A percentile compares a stretch with the other conserved stretches of the same genome.
Evolutionary conservation across 2,329 filamentous ascomycete species (phyloP).

Genomic region (Colletotrichum musae): DNA sequence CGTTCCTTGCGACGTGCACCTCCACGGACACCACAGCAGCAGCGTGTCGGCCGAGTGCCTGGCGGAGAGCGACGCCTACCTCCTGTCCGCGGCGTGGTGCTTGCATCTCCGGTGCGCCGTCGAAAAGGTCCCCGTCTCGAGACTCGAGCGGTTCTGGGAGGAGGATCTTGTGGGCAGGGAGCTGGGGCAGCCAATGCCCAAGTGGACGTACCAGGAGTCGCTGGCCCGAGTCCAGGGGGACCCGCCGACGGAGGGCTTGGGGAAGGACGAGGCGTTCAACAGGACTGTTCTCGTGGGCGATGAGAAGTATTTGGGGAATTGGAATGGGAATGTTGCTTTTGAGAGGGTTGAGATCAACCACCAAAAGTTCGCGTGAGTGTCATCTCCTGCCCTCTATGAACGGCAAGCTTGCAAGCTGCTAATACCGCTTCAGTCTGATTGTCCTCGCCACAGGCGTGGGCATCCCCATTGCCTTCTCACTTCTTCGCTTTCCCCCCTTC

Average conservation of each 20-base stretch:
- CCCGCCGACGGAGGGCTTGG: constrained; percentile 2
- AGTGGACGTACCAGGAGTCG: constrained; percentile 35
- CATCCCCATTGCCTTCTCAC: constrained; percentile 48
- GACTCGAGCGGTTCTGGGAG: constrained; percentile 44
- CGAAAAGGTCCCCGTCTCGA: constrained; percentile 28
- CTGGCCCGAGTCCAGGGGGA: constrained; percentile 22
- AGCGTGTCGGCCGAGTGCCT: constrained; percentile 28
- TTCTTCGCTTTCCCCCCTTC: constrained; percentile 49
- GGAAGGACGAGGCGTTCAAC: constrained; percentile 65
- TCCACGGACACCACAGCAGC: neutral
- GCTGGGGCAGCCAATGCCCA: constrained; percentile 35
- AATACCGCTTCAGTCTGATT: constrained; percentile 41
- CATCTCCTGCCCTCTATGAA: neutral
- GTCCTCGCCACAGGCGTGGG: constrained; percentile 44
- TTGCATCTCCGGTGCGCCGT: constrained; percentile 45
- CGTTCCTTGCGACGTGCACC: constrained; percentile 13
- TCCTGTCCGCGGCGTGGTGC: constrained; percentile 45
- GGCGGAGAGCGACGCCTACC: constrained; percentile 46
- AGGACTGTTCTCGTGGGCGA: constrained; percentile 18
- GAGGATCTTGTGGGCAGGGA: constrained; percentile 37
- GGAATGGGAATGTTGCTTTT: constrained; percentile 33
- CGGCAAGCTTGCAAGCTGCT: too few species aligned
- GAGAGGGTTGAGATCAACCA: constrained; percentile 8
- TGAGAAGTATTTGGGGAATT: constrained; percentile 20
- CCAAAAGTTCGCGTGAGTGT: neutral